Base-by-base conservation (phyloP, 108 stramenopile genomes). In the Epithemia pelagica region DNA sequence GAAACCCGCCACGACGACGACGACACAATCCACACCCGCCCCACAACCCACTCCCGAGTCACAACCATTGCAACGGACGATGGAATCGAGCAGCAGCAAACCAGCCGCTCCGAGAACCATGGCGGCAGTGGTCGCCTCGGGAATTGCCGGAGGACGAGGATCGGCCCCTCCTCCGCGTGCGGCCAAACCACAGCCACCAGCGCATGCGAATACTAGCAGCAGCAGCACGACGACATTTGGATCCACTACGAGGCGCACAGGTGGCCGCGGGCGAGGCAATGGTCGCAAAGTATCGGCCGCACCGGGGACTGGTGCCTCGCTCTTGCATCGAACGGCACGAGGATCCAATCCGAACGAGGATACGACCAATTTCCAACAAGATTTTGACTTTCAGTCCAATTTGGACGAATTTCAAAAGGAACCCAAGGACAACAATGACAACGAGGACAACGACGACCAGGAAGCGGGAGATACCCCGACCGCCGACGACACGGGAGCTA, bases 341-440 rank as follows among this genome's bases (percentile, higher is more conserved):
- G 90, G 87, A 52, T 78, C 27, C 1, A 53, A 29, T 1, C 67
- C 71, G 15, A 71, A 67, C 2, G 32, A 51, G 23, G 79, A 81
- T 70, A 80, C n/a, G 24, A 29, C 62, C 61, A 54, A 63, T 21
- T 59, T 65, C 46, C 71, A 73, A 30, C 83, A 79, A 62, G 86
- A 88, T 30, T 88, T 88, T 72, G 87, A 88, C 64, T 88, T 88
- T 61, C 80, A 91, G 69, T 82, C 90, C 24, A 87, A 87, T 52
- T 72, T 87, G 26, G 84, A 74, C 51, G 78, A 82, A 62, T 88
- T 91, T 63, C 67, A 79, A 59, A 84, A 89, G 58, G 78, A 71
- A 65, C n/a, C n/a, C n/a, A n/a, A n/a, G n/a, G n/a, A n/a, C n/a
- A n/a, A n/a, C n/a, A 62, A 65, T 26, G 61, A 74, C 27, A 62